phyloP scores from a whole-genome alignment of 768 basidiomycete genomes.

The Rhodosporidiobolus sp. region DNA sequence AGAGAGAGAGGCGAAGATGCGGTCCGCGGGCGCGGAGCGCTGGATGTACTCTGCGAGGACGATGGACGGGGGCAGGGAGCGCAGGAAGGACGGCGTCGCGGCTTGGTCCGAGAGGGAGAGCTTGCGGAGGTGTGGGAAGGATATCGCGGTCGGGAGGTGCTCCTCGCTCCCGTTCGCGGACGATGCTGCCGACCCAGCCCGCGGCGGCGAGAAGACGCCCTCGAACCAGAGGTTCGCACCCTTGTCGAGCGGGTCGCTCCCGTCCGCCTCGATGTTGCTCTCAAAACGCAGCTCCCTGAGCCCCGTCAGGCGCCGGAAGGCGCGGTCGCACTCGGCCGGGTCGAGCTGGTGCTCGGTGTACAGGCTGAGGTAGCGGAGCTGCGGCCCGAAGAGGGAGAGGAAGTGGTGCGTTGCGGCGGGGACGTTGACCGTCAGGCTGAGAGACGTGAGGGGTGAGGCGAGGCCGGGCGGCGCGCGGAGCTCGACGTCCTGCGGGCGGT shows the following conservation, averaged over 20 bases:
- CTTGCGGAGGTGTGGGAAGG: neutral
- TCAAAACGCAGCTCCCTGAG: constrained; percentile 56
- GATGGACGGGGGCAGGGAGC: neutral
- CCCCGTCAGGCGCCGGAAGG: neutral
- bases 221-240: constrained; percentile 66
- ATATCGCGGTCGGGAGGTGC: too few species aligned
- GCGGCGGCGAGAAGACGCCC: neutral
- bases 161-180: too few species aligned
- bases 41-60: neutral
- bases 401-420: neutral
- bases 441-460: too few species aligned
- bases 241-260: constrained; percentile 85
- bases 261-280: constrained; percentile 84
- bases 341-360: constrained; percentile 7
- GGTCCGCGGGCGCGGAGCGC: neutral
- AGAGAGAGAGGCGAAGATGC: neutral
- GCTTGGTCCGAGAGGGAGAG: constrained; percentile 4
- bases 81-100: neutral
- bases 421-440: constrained; percentile 5
- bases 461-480: neutral
- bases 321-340: neutral
- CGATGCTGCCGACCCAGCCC: too few species aligned
- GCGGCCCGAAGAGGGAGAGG: neutral
- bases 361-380: neutral
- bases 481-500: neutral